Conservation (phyloP, 768 basidiomycete species). For the Chalciporus sphaerocephalus region DNA sequence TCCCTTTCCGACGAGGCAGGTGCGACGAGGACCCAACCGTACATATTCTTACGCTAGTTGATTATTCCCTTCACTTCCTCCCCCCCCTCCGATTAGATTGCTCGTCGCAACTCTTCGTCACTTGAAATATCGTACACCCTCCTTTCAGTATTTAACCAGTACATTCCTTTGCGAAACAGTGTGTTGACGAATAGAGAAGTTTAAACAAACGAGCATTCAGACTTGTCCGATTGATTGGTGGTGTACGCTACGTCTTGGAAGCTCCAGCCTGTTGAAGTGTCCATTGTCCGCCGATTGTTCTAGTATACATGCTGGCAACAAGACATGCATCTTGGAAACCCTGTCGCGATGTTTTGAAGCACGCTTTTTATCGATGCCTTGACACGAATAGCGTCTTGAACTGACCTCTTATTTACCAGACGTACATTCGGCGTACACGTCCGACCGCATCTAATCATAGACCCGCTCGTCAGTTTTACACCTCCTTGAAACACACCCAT, state of each 20-base stretch:
- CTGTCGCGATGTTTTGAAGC: not conserved
- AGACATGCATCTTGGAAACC: no score
- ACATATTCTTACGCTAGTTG: conserved; percentile 20
- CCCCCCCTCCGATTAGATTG: conserved; percentile 16
- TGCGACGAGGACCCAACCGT: conserved; percentile 19
- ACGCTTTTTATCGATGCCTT: not conserved
- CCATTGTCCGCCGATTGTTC: not conserved
- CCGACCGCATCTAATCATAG: not conserved
- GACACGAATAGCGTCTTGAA: not conserved
- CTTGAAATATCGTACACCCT: conserved; percentile 19
- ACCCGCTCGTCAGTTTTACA: not conserved
- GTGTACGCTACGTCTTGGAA: no score
- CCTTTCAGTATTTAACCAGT: conserved; percentile 25
- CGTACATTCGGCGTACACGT: not conserved
- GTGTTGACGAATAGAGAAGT: conserved; percentile 27
- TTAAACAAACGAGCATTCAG: not conserved
- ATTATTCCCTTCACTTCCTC: conserved; percentile 1
- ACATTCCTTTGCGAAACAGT: conserved; percentile 24
- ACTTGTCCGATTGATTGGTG: not conserved
- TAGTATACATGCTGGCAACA: not conserved
- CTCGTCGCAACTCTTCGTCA: conserved; percentile 16
- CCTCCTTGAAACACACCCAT: not conserved
- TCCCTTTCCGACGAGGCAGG: conserved; percentile 6
- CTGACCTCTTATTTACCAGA: not conserved
- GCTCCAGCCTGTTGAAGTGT: no score